These are phyloP conservation scores for Primulina tabacum DNA, from an alignment of 257 asterid species.

Conservation along the genomic window DNA sequence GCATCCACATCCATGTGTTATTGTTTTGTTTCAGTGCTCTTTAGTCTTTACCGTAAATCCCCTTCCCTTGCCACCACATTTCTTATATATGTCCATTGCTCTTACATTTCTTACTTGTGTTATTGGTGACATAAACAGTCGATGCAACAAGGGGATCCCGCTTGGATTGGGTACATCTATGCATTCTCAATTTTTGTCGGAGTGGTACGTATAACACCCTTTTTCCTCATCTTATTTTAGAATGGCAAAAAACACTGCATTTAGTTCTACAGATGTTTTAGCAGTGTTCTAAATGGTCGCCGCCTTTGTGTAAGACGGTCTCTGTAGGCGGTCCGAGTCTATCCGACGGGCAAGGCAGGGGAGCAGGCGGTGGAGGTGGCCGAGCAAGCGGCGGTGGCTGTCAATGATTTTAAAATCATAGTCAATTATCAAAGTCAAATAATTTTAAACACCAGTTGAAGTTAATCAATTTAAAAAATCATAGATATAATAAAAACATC, in stretches of 20 bases:
- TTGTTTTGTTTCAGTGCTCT: too few species aligned
- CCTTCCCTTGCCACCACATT: constrained; percentile 3
- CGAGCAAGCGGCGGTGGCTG: too few species aligned
- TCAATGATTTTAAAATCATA: too few species aligned
- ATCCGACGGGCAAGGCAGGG: too few species aligned
- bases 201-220: constrained; percentile 64
- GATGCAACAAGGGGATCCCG: constrained; percentile 95
- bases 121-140: constrained; percentile 56
- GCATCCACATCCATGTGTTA: neutral
- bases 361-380: too few species aligned
- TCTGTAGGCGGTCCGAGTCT: too few species aligned
- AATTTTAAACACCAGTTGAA: too few species aligned
- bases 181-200: constrained; percentile 86
- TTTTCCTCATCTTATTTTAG: constrained; percentile 18
- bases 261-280: constrained; percentile 11
- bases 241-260: constrained; percentile 11
- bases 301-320: too few species aligned
- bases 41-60: neutral
- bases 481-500: too few species aligned
- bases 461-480: too few species aligned
- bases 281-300: neutral
- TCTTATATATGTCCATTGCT: constrained; percentile 2
- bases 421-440: too few species aligned
- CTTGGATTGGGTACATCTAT: constrained; percentile 95
- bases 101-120: constrained; percentile 20